Percentiles rank a stretch among this genome's conserved stretches.
phyloP scores from a whole-genome alignment of 2,329 filamentous ascomycete genomes.

The Talaromyces sp. region DNA sequence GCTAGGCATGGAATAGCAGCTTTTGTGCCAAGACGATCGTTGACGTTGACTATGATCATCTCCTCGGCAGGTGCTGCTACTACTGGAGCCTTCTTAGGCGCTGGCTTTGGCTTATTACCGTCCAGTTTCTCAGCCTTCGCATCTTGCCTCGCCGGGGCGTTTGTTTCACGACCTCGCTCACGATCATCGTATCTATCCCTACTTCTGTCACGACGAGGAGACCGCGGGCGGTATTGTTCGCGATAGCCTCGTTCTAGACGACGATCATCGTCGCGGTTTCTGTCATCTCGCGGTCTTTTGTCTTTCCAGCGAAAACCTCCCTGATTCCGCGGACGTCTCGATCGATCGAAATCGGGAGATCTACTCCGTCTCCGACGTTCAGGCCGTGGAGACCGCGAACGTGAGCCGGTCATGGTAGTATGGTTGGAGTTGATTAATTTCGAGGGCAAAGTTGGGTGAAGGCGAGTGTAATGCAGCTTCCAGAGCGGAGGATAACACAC shows the following conservation, averaged over 20 bases:
- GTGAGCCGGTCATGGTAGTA: conserved; percentile 9
- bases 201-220: conserved; percentile 40
- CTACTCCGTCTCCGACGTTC: conserved; percentile 42
- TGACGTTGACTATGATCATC: conserved; percentile 92
- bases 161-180: conserved; percentile 24
- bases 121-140: conserved; percentile 36
- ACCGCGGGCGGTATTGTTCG: conserved; percentile 34
- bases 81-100: conserved; percentile 31
- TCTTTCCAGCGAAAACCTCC: conserved; percentile 50
- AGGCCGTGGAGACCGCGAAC: conserved; percentile 27
- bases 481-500: conserved; percentile 1
- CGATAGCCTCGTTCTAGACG: conserved; percentile 54
- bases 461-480: neutral
- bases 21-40: conserved; percentile 95
- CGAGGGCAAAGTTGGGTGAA: conserved; percentile 9
- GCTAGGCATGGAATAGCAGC: conserved; percentile 86
- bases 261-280: conserved; percentile 42
- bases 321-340: conserved; percentile 38
- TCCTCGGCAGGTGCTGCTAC: conserved; percentile 56
- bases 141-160: conserved; percentile 18
- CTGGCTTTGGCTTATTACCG: conserved; percentile 42
- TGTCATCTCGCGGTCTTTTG: conserved; percentile 53
- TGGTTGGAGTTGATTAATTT: neutral
- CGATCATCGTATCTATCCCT: conserved; percentile 28
- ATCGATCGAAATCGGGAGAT: conserved; percentile 38